Evolutionary conservation across 2,329 filamentous ascomycete genomes (phyloP).

Genomic region (Aspergillus oerlinghausenensis): DNA sequence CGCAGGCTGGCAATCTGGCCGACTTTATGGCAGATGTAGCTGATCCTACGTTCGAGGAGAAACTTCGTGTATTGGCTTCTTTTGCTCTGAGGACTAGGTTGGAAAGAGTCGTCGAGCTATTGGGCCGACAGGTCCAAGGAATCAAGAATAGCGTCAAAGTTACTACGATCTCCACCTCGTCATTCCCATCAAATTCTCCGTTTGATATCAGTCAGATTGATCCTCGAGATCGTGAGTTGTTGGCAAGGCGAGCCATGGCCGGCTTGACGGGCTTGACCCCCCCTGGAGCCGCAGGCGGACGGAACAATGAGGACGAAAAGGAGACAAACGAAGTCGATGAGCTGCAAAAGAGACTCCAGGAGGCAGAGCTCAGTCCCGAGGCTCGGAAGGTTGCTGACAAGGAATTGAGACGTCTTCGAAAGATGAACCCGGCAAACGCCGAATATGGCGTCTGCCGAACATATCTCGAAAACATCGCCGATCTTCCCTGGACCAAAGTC

Average conservation of each 20-base stretch:
- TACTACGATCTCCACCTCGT: slow-evolving; percentile 67
- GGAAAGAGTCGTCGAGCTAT: slow-evolving; percentile 73
- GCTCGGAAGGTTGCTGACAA: slow-evolving; percentile 86
- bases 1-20: slow-evolving; percentile 78
- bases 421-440: slow-evolving; percentile 94
- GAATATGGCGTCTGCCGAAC: slow-evolving; percentile 92
- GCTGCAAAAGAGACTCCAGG: slow-evolving; percentile 79
- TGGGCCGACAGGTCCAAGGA: slow-evolving; percentile 74
- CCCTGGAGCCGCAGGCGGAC: slow-evolving; percentile 39
- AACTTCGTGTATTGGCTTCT: slow-evolving; percentile 78
- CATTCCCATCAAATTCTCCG: slow-evolving; percentile 56
- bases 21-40: slow-evolving; percentile 97
- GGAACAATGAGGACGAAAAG: slow-evolving; percentile 62
- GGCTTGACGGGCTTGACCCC: slow-evolving; percentile 39
- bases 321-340: slow-evolving; percentile 89
- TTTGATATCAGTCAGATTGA: slow-evolving; percentile 52
- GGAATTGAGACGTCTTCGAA: slow-evolving; percentile 80
- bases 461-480: slow-evolving; percentile 87
- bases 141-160: slow-evolving; percentile 88
- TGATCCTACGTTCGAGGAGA: slow-evolving; percentile 84
- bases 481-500: slow-evolving; percentile 84
- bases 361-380: slow-evolving; percentile 74
- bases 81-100: slow-evolving; percentile 73
- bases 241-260: slow-evolving; percentile 42
- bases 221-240: slow-evolving; percentile 42